Conservation (phyloP, 495 filamentous ascomycete genomes). For the Bryoglossum gracile region DNA sequence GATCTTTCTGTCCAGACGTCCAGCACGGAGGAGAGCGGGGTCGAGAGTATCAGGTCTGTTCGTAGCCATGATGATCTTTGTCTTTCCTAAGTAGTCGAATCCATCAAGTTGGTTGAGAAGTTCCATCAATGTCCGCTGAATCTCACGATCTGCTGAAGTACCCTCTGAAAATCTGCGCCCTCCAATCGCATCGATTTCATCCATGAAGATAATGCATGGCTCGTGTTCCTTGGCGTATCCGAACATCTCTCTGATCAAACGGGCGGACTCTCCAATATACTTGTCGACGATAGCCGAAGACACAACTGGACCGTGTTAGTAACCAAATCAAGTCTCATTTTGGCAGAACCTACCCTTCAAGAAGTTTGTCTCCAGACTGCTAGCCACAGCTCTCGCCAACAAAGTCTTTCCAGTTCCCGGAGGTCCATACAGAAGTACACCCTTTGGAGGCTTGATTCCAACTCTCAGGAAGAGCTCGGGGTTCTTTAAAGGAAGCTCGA, state of each 20-base stretch:
- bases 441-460: conserved; percentile 98
- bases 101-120: conserved; percentile 97
- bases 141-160: conserved; percentile 96
- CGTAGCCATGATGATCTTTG: conserved; percentile 99
- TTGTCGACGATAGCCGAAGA: conserved; percentile 99
- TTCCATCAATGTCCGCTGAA: conserved; percentile 98
- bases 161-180: conserved; percentile 97
- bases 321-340: background rate
- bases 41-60: conserved; percentile 98
- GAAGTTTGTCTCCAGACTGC: conserved; percentile 97
- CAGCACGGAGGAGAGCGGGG: conserved; percentile 87
- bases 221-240: conserved; percentile 99
- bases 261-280: conserved; percentile 97
- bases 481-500: conserved; percentile 97
- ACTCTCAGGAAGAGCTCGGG: conserved; percentile 95
- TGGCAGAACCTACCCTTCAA: conserved; percentile 62
- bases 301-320: conserved; percentile 56
- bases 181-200: conserved; percentile 99
- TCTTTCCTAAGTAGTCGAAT: conserved; percentile 98
- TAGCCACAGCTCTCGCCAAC: conserved; percentile 90
- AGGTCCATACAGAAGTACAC: conserved; percentile 94
- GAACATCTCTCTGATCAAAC: conserved; percentile 98
- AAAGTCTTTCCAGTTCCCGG: conserved; percentile 97
- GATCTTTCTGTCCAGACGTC: conserved; percentile 93
- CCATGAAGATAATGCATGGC: conserved; percentile 99